These are phyloP conservation scores for Suillus bovinus DNA, from an alignment of 768 basidiomycete species.

Conservation along the genomic window DNA sequence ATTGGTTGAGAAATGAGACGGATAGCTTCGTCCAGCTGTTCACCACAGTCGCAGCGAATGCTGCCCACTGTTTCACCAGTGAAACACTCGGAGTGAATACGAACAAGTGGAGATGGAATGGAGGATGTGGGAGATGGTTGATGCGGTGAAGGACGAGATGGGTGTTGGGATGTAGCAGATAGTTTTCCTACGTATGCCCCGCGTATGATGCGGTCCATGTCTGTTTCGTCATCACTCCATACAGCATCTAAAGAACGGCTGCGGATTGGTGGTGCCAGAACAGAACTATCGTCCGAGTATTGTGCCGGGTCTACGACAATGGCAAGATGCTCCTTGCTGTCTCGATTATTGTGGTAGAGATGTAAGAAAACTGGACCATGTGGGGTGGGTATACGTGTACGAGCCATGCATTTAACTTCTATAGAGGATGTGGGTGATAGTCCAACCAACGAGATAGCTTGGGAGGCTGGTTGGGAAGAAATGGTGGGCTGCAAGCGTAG, in stretches of 20 bases:
- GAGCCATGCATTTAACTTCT: slow-evolving; percentile 92
- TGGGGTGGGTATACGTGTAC: slow-evolving; percentile 95
- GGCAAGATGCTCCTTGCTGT: slow-evolving; percentile 94
- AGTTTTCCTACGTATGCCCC: slow-evolving; percentile 93
- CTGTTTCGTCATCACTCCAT: slow-evolving; percentile 86
- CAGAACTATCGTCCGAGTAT: slow-evolving; percentile 47
- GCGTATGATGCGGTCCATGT: slow-evolving; percentile 89
- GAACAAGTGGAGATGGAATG: slow-evolving; percentile 78
- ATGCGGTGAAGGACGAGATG: slow-evolving; percentile 38
- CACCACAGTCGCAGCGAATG: slow-evolving; percentile 99
- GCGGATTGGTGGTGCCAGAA: slow-evolving; percentile 62
- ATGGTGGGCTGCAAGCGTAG: slow-evolving; percentile 42
- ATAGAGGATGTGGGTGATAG: slow-evolving; percentile 25
- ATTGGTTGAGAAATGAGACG: slow-evolving; percentile 80
- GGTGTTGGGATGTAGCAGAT: slow-evolving; percentile 49
- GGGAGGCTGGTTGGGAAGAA: slow-evolving; percentile 23
- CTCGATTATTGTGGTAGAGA: slow-evolving; percentile 90
- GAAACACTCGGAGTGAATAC: slow-evolving; percentile 98
- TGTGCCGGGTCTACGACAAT: slow-evolving; percentile 93
- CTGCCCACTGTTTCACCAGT: slow-evolving; percentile 97
- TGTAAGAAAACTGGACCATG: slow-evolving; percentile 93
- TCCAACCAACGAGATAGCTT: slow-evolving; percentile 9
- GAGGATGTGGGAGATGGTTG: slow-evolving; percentile 16
- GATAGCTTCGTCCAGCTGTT: slow-evolving; percentile 98
- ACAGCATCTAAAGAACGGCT: slow-evolving; percentile 78